Evolutionary conservation across 805 yeast genomes (phyloP).

Genomic region (Pichia phayaonensis): DNA sequence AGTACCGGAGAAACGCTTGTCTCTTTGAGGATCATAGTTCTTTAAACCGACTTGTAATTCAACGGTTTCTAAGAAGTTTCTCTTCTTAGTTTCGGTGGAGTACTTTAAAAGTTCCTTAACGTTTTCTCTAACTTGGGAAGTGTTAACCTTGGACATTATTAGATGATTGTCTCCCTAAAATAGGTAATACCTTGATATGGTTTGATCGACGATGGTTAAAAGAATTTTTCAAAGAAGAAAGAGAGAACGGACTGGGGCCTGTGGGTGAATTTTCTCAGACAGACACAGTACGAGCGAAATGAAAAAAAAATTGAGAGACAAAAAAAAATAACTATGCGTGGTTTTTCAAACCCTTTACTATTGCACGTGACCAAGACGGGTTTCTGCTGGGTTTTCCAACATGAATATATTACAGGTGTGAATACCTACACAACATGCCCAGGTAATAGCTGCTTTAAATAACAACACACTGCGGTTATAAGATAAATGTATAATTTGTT

Average conservation of each 20-base stretch:
- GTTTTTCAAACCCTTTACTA: neutral
- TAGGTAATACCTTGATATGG: conserved; percentile 33
- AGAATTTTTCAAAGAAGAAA: conserved; percentile 2
- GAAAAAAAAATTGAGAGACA: neutral
- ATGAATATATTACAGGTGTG: neutral
- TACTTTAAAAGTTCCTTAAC: conserved; percentile 84
- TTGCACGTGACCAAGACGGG: conserved; percentile 11
- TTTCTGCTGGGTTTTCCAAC: neutral
- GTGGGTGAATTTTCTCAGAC: neutral
- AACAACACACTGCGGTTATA: neutral
- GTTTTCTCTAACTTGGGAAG: conserved; percentile 92
- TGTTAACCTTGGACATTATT: conserved; percentile 79
- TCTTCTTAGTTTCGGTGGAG: conserved; percentile 96
- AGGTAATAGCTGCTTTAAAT: neutral
- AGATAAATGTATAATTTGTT: neutral
- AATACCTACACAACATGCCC: neutral
- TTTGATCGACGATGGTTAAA: conserved; percentile 43
- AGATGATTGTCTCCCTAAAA: conserved; percentile 68
- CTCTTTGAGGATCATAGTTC: conserved; percentile 99
- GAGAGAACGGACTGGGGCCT: neutral
- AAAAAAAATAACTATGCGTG: neutral
- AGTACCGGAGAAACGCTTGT: conserved; percentile 99
- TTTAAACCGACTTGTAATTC: conserved; percentile 99
- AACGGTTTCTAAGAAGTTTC: conserved; percentile 99
- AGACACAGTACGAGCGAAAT: neutral